Evolutionary conservation across 2,329 filamentous ascomycete species (phyloP).

Genomic region (Chaetomium olivaceum): DNA sequence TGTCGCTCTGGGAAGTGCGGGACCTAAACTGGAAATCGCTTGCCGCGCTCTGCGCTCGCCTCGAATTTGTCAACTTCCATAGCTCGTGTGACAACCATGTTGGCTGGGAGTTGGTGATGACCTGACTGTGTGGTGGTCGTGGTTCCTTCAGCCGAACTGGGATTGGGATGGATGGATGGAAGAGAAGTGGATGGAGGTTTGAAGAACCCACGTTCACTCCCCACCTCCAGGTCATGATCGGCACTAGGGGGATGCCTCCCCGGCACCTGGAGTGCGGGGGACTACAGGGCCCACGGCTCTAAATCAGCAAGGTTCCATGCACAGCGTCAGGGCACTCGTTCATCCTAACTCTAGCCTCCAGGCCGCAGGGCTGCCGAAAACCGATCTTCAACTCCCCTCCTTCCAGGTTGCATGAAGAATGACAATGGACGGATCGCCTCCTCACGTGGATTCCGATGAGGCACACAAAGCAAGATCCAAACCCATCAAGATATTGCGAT

Average conservation of each 20-base stretch:
- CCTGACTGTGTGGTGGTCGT: background rate
- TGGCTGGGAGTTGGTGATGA: background rate
- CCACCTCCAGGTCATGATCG: conserved; percentile 5
- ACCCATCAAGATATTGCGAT: background rate
- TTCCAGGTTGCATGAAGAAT: background rate
- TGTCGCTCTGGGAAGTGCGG: background rate
- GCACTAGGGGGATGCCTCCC: background rate
- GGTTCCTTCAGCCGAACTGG: background rate
- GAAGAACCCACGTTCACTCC: background rate
- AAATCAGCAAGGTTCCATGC: background rate
- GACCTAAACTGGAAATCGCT: background rate
- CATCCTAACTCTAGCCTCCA: background rate
- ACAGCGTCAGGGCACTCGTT: too few relatives aligned
- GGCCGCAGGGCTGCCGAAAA: too few relatives aligned
- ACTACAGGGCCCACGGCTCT: background rate
- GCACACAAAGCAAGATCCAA: background rate
- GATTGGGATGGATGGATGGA: background rate
- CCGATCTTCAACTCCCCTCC: background rate
- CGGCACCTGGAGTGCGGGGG: background rate
- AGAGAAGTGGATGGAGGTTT: background rate
- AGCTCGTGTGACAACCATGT: background rate
- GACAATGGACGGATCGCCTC: too few relatives aligned
- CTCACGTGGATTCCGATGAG: background rate
- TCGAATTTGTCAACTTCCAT: background rate
- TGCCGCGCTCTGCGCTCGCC: background rate